Percentiles rank a stretch among this genome's conserved stretches.
Conservation (phyloP, 2,329 filamentous ascomycete genomes). For the Pseudocercospora eumusae region DNA sequence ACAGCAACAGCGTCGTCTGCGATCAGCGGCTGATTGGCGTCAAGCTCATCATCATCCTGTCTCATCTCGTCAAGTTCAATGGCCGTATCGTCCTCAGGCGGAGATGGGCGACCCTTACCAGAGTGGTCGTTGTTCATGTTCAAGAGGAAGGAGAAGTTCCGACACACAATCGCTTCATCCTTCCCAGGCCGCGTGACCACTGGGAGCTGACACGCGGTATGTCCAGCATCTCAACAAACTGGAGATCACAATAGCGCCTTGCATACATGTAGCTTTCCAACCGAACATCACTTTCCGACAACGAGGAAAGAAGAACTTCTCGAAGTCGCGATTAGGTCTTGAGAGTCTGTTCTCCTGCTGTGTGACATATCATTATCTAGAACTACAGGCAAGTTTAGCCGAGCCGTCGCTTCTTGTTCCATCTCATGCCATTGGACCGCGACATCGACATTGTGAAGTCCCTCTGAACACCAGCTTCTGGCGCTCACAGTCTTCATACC, state of each 20-base stretch:
- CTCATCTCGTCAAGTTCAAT: slow-evolving; percentile 25
- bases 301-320: neutral
- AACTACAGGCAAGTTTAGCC: slow-evolving; percentile 18
- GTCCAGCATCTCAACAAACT: neutral
- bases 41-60: slow-evolving; percentile 22
- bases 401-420: slow-evolving; percentile 11
- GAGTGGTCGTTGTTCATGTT: neutral
- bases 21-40: slow-evolving; percentile 37
- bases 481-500: neutral
- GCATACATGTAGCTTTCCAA: neutral
- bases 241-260: neutral
- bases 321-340: neutral
- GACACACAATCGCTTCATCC: neutral
- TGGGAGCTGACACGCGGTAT: neutral
- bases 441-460: slow-evolving; percentile 6
- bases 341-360: neutral
- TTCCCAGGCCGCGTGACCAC: neutral
- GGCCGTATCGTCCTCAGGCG: neutral
- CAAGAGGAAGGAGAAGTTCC: neutral
- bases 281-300: too few relatives aligned
- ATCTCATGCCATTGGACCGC: slow-evolving; percentile 18
- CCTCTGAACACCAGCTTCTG: slow-evolving; percentile 1
- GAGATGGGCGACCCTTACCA: neutral
- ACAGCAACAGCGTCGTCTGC: neutral
- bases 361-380: neutral